phyloP scores from a whole-genome alignment of 306 rosid species.

The Dryas alaskensis region DNA sequence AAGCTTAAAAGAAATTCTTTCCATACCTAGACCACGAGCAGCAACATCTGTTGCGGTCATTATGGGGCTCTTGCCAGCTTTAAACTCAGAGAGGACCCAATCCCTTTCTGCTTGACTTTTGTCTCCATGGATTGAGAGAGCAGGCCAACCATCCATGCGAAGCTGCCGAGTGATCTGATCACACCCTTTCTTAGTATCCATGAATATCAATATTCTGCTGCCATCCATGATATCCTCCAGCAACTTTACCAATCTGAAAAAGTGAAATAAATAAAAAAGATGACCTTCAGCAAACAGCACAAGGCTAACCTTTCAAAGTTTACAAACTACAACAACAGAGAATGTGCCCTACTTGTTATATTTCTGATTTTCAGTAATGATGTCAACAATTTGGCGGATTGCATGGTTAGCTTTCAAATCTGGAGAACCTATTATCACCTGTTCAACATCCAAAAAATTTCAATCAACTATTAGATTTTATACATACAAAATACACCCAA shows the following conservation, averaged over 20 bases:
- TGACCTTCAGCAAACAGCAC: conserved; percentile 21
- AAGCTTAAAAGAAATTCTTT: conserved; percentile 8
- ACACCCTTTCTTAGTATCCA: conserved; percentile 98
- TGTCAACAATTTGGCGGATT: conserved; percentile 83
- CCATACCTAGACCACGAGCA: conserved; percentile 92
- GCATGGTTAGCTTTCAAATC: conserved; percentile 96
- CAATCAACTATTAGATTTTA: conserved; percentile 1
- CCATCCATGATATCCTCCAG: conserved; percentile 98
- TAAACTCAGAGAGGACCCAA: conserved; percentile 97
- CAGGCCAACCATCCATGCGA: conserved; percentile 99
- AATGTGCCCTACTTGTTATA: conserved; percentile 68
- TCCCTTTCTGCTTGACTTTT: conserved; percentile 99
- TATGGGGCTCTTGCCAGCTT: conserved; percentile 96
- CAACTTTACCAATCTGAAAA: conserved; percentile 81
- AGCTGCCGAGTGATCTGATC: conserved; percentile 93
- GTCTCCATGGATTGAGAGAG: conserved; percentile 96
- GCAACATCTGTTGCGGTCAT: conserved; percentile 99
- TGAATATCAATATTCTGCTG: conserved; percentile 89
- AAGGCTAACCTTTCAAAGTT: conserved; percentile 14
- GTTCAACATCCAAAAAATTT: conserved; percentile 29
- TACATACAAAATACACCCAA: not conserved
- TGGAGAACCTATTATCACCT: conserved; percentile 87
- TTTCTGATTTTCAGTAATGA: conserved; percentile 92
- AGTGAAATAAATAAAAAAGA: conserved; percentile 28
- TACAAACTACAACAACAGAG: conserved; percentile 19